These are phyloP conservation scores for Fusarium duplospermum DNA, from an alignment of 2,329 filamentous ascomycete species.

Conservation along the genomic window DNA sequence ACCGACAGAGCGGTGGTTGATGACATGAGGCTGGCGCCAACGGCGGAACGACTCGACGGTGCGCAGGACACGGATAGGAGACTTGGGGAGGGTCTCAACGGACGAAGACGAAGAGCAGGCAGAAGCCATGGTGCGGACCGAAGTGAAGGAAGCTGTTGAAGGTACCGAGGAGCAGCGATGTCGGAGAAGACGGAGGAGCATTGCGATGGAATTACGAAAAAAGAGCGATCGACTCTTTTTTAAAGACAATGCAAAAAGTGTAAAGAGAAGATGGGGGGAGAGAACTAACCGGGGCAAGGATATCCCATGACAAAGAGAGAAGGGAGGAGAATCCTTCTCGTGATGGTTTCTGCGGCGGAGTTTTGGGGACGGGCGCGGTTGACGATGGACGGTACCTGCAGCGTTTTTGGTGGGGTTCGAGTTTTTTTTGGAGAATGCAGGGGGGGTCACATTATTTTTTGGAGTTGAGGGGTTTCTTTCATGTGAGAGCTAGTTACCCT, in stretches of 20 bases:
- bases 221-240: background rate
- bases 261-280: background rate
- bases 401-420: constrained; percentile 10
- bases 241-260: background rate
- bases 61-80: constrained; percentile 78
- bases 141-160: constrained; percentile 14
- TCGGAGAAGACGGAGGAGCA: constrained; percentile 36
- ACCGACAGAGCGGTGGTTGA: constrained; percentile 78
- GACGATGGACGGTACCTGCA: constrained; percentile 4
- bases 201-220: constrained; percentile 4
- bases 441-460: constrained; percentile 20
- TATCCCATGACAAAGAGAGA: constrained; percentile 39
- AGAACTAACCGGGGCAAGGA: constrained; percentile 10
- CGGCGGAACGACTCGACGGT: constrained; percentile 77
- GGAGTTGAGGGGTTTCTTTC: constrained; percentile 25
- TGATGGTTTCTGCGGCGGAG: constrained; percentile 63
- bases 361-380: constrained; percentile 53
- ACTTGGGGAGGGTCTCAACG: constrained; percentile 64
- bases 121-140: constrained; percentile 38
- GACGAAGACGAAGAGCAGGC: constrained; percentile 34
- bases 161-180: constrained; percentile 17
- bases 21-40: constrained; percentile 74
- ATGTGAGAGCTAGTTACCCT: constrained; percentile 32
- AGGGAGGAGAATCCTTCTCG: constrained; percentile 42
- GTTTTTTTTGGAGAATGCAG: constrained; percentile 21